These are phyloP conservation scores for Lepiota venenata DNA, from an alignment of 768 basidiomycete genomes.

Conservation along the genomic window DNA sequence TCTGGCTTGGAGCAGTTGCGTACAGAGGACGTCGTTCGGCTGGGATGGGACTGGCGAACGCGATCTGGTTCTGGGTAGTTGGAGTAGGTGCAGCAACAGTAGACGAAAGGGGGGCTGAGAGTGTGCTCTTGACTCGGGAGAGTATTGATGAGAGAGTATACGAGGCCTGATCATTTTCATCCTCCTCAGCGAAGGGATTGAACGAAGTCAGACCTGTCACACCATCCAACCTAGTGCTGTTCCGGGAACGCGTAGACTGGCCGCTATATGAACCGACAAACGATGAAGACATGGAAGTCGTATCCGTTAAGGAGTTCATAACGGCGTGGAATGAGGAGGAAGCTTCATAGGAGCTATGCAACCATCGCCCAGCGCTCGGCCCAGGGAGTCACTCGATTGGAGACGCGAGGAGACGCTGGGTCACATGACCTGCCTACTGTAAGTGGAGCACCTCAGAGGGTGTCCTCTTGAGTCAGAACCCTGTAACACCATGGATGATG, in stretches of 20 bases:
- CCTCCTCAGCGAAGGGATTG: conserved; percentile 92
- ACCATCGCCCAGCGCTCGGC: not conserved
- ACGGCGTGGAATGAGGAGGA: not conserved
- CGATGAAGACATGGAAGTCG: conserved; percentile 29
- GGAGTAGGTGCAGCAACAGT: conserved; percentile 38
- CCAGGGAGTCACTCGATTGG: not conserved
- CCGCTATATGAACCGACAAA: conserved; percentile 32
- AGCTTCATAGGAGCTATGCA: not conserved
- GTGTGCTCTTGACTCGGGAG: conserved; percentile 77
- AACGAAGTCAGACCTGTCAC: conserved; percentile 77
- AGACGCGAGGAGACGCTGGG: not conserved
- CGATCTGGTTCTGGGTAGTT: conserved; percentile 25
- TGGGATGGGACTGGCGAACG: conserved; percentile 25
- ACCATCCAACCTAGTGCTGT: conserved; percentile 63
- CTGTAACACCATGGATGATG: conserved; percentile 74
- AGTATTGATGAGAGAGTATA: conserved; percentile 80
- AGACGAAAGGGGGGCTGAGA: conserved; percentile 63
- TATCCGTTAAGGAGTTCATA: conserved; percentile 17
- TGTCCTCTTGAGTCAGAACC: not conserved
- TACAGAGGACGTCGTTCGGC: conserved; percentile 62
- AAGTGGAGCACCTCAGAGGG: too few relatives aligned
- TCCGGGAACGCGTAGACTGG: conserved; percentile 56
- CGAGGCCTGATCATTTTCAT: conserved; percentile 85
- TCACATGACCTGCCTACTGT: not conserved
- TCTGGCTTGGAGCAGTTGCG: conserved; percentile 38